Conservation (phyloP, 2,329 filamentous ascomycete species). For the Colletotrichum euphorbiae region DNA sequence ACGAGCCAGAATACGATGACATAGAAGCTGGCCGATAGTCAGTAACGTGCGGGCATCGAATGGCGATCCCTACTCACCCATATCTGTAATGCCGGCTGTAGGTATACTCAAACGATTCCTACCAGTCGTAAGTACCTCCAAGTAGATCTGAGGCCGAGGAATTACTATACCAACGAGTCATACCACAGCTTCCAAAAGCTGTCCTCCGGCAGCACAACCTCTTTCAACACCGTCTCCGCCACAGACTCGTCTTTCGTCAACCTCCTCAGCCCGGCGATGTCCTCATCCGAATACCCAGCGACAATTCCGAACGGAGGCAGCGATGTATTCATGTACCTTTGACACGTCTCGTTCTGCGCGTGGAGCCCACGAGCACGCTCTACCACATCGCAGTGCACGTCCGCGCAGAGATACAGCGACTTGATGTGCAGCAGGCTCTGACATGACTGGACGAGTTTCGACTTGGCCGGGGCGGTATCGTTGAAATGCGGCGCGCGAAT, state of each 20-base stretch:
- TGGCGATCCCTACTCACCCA: conserved; percentile 45
- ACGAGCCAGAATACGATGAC: conserved; percentile 56
- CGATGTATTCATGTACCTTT: conserved; percentile 38
- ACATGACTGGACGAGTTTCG: conserved; percentile 44
- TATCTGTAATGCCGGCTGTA: conserved; percentile 51
- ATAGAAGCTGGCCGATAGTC: conserved; percentile 43
- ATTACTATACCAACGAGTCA: conserved; percentile 51
- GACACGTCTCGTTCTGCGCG: conserved; percentile 50
- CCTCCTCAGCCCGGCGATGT: conserved; percentile 46
- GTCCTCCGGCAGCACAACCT: conserved; percentile 51
- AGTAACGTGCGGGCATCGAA: neutral
- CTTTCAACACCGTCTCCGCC: conserved; percentile 38
- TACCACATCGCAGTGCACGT: conserved; percentile 49
- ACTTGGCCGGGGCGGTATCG: conserved; percentile 43
- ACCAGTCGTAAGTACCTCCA: conserved; percentile 15
- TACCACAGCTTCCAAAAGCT: conserved; percentile 50
- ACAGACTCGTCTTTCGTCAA: conserved; percentile 46
- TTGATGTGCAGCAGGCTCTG: conserved; percentile 44
- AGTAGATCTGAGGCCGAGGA: neutral
- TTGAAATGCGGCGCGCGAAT: conserved; percentile 48
- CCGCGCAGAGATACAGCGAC: conserved; percentile 54
- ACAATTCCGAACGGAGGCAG: conserved; percentile 52
- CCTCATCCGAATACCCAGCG: conserved; percentile 49
- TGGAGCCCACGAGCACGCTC: conserved; percentile 44
- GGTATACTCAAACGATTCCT: conserved; percentile 53